Evolutionary conservation across 1,284 basidiomycete genomes (phyloP), one percentile per base, ranked within the genome.

Genomic region (Marasmius tenuissimus): DNA sequence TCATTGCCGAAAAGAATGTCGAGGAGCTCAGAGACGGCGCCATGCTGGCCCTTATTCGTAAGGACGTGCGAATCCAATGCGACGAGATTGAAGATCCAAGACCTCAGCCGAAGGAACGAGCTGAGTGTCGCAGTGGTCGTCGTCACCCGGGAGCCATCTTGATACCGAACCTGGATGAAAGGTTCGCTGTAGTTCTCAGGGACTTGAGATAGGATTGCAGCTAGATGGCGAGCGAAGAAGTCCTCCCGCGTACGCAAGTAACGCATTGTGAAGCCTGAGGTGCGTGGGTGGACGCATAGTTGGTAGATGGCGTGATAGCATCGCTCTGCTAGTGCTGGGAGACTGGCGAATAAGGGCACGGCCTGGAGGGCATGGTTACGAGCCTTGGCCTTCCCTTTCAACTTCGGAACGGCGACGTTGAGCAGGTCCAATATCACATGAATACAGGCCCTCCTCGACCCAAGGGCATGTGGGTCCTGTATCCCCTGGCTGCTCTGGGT

Each of bases 41-140:
- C 90, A 67, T 83, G 76, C 59, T 92, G 90, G 0, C 88, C 88
- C 67, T 89, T 90, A 67, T 86, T 89, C 4, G 92, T 91, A 59
- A 97, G 83, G n/a, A 93, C 85, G 66, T 97, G 96, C 12, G 98
- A 78, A 71, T 99, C 97, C 33, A 99, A 81, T 0, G 96, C 94
- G 7, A 91, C 88, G 33, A 93, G 85, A 64, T 97, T 91, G 61
- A 98, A 85, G 27, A 98, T 85, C 76, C 89, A 93, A 1, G 94
- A 91, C 49, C 94, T 89, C 57, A 93, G 81, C 42, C 90, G 88
- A 27, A 98, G 80, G 81, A 93, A 96, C 0, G 94, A 85, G 42
- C 87, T 85, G 18, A 97, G 76, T 0, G 86, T 84, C 2, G 87
- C 79, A 18, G 92, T 88, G 0, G 90, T 92, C 1, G 94, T 94